These are phyloP conservation scores for Lepraria neglecta DNA, from an alignment of 495 filamentous ascomycete species.

Conservation along the genomic window DNA sequence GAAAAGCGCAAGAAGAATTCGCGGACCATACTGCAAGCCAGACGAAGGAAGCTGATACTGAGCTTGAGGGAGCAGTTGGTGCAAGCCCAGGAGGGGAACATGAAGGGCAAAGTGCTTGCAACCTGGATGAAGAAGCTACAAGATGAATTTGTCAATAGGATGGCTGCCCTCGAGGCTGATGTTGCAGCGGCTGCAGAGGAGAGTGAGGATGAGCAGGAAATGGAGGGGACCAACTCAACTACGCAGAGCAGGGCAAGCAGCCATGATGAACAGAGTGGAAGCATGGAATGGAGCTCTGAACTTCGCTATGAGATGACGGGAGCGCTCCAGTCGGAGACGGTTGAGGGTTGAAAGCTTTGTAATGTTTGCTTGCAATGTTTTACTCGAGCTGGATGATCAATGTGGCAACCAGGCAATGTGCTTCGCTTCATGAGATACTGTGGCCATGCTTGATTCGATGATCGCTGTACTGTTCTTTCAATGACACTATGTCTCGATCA, in stretches of 20 bases:
- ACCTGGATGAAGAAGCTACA: conserved; percentile 66
- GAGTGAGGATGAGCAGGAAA: conserved; percentile 19
- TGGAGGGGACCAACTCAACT: neutral
- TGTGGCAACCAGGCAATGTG: no score
- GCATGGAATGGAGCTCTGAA: neutral
- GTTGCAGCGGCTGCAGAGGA: conserved; percentile 17
- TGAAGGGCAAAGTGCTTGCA: conserved; percentile 57
- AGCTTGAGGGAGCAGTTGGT: conserved; percentile 68
- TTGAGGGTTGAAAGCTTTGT: neutral
- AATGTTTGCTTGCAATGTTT: neutral
- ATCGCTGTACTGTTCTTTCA: no score
- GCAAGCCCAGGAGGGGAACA: conserved; percentile 59
- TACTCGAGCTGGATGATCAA: no score
- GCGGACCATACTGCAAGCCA: conserved; percentile 48
- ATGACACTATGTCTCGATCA: no score
- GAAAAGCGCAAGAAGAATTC: conserved; percentile 52
- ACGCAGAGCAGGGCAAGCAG: neutral
- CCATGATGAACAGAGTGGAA: neutral
- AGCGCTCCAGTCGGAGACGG: conserved; percentile 13
- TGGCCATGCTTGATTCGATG: no score
- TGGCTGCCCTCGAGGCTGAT: conserved; percentile 55
- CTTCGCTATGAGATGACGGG: conserved; percentile 18
- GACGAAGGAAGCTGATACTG: conserved; percentile 65
- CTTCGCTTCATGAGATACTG: no score
- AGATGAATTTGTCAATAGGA: conserved; percentile 65